Percentiles rank a stretch among this genome's conserved stretches.
Conservation (phyloP, 2,329 filamentous ascomycete genomes). For the Colletotrichum ledebouriae region DNA sequence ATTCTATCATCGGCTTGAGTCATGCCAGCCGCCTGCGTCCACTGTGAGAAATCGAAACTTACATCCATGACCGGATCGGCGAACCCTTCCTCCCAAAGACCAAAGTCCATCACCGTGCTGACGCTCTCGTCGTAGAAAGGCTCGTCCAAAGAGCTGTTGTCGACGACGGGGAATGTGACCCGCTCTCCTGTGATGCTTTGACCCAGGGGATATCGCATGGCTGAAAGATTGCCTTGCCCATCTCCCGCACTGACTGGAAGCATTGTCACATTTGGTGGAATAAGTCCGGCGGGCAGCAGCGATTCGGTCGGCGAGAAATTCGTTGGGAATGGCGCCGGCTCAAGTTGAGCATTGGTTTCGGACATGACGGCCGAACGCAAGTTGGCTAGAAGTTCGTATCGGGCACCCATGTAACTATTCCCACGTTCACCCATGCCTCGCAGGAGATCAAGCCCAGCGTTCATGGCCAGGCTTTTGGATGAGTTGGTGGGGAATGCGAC, state of each 20-base stretch:
- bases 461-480: constrained; percentile 59
- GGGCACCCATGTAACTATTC: constrained; percentile 61
- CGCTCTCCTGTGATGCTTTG: constrained; percentile 10
- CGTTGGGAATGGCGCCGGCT: constrained; percentile 12
- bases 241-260: not conserved
- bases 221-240: not conserved
- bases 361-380: constrained; percentile 47
- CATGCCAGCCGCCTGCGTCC: constrained; percentile 43
- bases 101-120: constrained; percentile 50
- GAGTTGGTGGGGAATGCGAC: constrained; percentile 63
- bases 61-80: constrained; percentile 52
- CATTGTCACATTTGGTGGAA: not conserved
- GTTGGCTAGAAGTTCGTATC: constrained; percentile 51
- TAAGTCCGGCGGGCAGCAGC: not conserved
- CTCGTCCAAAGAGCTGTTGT: constrained; percentile 48
- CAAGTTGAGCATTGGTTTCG: constrained; percentile 9
- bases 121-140: constrained; percentile 48
- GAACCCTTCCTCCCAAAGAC: constrained; percentile 56
- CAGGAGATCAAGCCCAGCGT: constrained; percentile 60
- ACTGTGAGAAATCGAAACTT: constrained; percentile 51
- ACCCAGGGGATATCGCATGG: constrained; percentile 6
- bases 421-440: constrained; percentile 65
- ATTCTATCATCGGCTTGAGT: constrained; percentile 38
- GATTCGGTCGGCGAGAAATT: constrained; percentile 32
- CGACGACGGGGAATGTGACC: constrained; percentile 48